Conservation (phyloP, 78 protist genomes). For the slime mould (Dictyostelium discoideum) region dicty_2.7 NC_007088.5:4848001-4848500, state of each 20-base stretch:
- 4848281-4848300: no score
- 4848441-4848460: no score
- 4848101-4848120: background rate
- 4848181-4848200: background rate
- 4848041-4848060: constrained; percentile 73
- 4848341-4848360: no score
- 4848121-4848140: background rate
- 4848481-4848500: no score
- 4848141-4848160: background rate
- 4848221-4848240: background rate
- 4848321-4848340: no score
- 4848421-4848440: no score
- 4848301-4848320: no score
- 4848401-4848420: no score
- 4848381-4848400: no score
- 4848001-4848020: constrained; percentile 71
- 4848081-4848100: constrained; percentile 47
- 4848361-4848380: no score
- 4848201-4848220: background rate
- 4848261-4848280: background rate
- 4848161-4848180: background rate
- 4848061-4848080: constrained; percentile 70
- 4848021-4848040: constrained; percentile 55
- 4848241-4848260: background rate
- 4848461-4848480: no score